A percentile compares a stretch with the other conserved stretches of the same genome.
phyloP scores from a whole-genome alignment of 1,284 basidiomycete species.

The Moesziomyces sp. region DNA sequence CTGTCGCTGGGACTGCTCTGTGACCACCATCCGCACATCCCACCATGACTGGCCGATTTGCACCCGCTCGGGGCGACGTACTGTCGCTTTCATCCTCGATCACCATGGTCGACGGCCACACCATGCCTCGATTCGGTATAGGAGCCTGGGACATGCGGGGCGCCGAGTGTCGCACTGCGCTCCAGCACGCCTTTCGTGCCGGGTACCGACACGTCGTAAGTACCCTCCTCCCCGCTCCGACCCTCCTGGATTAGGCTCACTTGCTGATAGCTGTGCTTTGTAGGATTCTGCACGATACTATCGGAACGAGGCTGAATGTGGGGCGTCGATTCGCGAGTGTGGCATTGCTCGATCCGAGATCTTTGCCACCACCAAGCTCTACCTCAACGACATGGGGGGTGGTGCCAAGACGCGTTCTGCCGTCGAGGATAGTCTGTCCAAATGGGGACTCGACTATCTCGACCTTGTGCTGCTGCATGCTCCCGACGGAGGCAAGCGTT shows the following conservation, averaged over 20 bases:
- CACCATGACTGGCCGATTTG: constrained; percentile 33
- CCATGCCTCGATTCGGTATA: constrained; percentile 47
- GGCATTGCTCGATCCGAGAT: constrained; percentile 81
- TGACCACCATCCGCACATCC: too few relatives aligned
- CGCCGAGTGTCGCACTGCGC: constrained; percentile 19
- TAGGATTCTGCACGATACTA: constrained; percentile 53
- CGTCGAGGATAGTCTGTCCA: constrained; percentile 76
- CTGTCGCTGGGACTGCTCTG: neutral
- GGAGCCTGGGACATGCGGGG: constrained; percentile 53
- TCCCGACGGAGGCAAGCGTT: constrained; percentile 43
- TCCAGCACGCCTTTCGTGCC: constrained; percentile 32
- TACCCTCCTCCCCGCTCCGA: neutral
- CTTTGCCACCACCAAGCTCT: constrained; percentile 84
- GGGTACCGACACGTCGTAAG: constrained; percentile 69
- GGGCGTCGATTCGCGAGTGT: constrained; percentile 78
- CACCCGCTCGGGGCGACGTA: constrained; percentile 17
- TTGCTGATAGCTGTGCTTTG: too few relatives aligned
- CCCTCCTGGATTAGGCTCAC: too few relatives aligned
- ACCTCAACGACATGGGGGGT: constrained; percentile 68
- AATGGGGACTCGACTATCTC: constrained; percentile 79
- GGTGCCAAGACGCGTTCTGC: constrained; percentile 21
- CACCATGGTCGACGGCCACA: constrained; percentile 35
- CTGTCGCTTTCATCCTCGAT: constrained; percentile 30
- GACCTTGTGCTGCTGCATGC: constrained; percentile 59
- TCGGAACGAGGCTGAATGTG: constrained; percentile 85